Base-by-base conservation (phyloP, 495 filamentous ascomycete genomes). In the Annulohypoxylon moriforme region DNA sequence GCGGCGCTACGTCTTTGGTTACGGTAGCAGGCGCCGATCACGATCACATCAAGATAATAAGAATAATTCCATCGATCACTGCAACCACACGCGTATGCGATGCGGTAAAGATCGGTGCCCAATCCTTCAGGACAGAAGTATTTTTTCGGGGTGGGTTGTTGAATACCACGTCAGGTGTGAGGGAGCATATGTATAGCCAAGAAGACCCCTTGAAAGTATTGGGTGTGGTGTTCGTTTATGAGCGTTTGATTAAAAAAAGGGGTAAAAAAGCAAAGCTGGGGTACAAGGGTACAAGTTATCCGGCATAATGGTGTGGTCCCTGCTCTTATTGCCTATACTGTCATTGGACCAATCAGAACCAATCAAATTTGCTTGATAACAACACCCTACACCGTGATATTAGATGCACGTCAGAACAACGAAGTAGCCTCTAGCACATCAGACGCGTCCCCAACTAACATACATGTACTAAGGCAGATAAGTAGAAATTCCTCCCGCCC, bases 31-130 rank as follows among this genome's bases (percentile, higher is more conserved):
- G 25, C 20, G 66, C 66, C 55, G 71, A 73, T 73, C 65, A 68
- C 66, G 65, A 73, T 73, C 57, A 69, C 65, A 69, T 67, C 66
- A 62, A 66, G 66, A 73, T 73, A 69, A 69, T 73, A 42, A 68
- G 60, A 69, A 69, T 52, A 73, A 62, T 62, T 63, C 61, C 66
- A 69, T 66, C 71, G 71, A 73, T 73, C 71, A 73, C 20, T 73
- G 71, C 31, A 73, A 73, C 71, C 65, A 55, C 60, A 65, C 56
- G 27, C 8, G 5, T 65, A 40, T 65, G 61, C 25, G 47, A 63
- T 62, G 46, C 33, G 66, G 66, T 68, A 65, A 69, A 61, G 71
- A 69, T 73, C 60, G 66, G 61, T 69, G 71, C 71, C 71, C 66
- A 69, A 69, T 65, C 57, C 56, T 63, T 46, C 18, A 50, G 22